Evolutionary conservation across 331 rosid genomes (phyloP).

Genomic region (Saraca asoca): DNA sequence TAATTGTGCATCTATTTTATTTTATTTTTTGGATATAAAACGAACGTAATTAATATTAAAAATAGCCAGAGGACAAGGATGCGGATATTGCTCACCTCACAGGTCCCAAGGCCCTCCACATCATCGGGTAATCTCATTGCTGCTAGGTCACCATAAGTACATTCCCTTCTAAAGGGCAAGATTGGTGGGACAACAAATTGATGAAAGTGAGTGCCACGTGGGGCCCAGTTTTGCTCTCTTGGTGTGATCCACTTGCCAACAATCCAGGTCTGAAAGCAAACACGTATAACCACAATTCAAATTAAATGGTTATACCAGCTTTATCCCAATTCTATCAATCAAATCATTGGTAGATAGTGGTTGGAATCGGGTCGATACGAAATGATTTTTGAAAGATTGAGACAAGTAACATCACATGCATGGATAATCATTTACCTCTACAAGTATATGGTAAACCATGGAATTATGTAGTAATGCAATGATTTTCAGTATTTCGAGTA

Average conservation of each 20-base stretch:
- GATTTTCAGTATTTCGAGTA: too few species aligned
- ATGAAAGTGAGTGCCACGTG: slow-evolving; percentile 84
- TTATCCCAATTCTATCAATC: not conserved
- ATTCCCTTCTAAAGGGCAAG: slow-evolving; percentile 73
- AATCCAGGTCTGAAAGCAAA: slow-evolving; percentile 71
- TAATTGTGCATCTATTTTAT: too few species aligned
- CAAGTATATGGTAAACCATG: too few species aligned
- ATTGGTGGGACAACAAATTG: slow-evolving; percentile 97
- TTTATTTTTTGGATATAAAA: too few species aligned
- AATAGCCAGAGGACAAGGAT: too few species aligned
- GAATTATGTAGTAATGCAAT: too few species aligned
- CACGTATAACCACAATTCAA: slow-evolving; percentile 5
- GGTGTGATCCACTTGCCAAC: slow-evolving; percentile 97
- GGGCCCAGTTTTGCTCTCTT: slow-evolving; percentile 92
- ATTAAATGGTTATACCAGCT: not conserved
- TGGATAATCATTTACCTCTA: too few species aligned
- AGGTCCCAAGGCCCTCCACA: slow-evolving; percentile 74
- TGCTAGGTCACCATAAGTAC: slow-evolving; percentile 90
- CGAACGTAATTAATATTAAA: too few species aligned
- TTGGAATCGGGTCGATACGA: not conserved
- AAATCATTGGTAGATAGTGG: not conserved
- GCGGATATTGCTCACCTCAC: slow-evolving; percentile 60
- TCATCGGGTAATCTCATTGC: slow-evolving; percentile 92
- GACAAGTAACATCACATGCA: too few species aligned
- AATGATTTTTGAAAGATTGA: not conserved